Evolutionary conservation across 2,329 filamentous ascomycete genomes (phyloP).

Genomic region (Penicillium palitans): DNA sequence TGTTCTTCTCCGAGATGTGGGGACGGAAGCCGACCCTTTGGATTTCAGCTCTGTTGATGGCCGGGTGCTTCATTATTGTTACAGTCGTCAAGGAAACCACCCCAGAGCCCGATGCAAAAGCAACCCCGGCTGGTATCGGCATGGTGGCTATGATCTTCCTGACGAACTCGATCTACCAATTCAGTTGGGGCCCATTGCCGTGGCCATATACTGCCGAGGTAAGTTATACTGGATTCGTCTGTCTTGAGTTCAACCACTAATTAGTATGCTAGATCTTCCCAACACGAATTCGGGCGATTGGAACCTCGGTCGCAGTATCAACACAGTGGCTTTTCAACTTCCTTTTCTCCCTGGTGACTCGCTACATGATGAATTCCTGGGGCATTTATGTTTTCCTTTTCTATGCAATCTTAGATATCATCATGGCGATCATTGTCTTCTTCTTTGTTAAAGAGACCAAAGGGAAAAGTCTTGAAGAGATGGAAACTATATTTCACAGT

Average conservation of each 20-base stretch:
- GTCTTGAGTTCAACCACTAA: not conserved
- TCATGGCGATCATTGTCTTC: slow-evolving; percentile 36
- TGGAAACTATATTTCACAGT: slow-evolving; percentile 34
- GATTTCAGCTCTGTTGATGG: slow-evolving; percentile 52
- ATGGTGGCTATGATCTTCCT: slow-evolving; percentile 52
- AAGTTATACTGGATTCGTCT: not conserved
- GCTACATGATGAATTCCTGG: slow-evolving; percentile 43
- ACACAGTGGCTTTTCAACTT: slow-evolving; percentile 46
- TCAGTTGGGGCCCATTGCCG: slow-evolving; percentile 39
- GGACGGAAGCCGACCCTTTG: slow-evolving; percentile 53
- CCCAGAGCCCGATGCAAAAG: slow-evolving; percentile 36
- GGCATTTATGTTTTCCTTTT: slow-evolving; percentile 44
- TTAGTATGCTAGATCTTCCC: slow-evolving; percentile 37
- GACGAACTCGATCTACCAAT: slow-evolving; percentile 33
- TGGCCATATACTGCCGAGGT: slow-evolving; percentile 39
- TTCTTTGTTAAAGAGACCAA: slow-evolving; percentile 45
- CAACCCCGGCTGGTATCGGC: slow-evolving; percentile 44
- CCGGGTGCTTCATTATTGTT: slow-evolving; percentile 53
- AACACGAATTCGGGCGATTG: slow-evolving; percentile 40
- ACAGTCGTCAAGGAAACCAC: slow-evolving; percentile 48
- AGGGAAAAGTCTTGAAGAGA: slow-evolving; percentile 42
- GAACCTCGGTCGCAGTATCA: slow-evolving; percentile 39
- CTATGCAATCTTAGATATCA: slow-evolving; percentile 41
- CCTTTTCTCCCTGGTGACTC: slow-evolving; percentile 45
- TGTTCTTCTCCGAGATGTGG: slow-evolving; percentile 53